Conservation (phyloP, 2,329 filamentous ascomycete species). For the Thermoascus crustaceus region DNA sequence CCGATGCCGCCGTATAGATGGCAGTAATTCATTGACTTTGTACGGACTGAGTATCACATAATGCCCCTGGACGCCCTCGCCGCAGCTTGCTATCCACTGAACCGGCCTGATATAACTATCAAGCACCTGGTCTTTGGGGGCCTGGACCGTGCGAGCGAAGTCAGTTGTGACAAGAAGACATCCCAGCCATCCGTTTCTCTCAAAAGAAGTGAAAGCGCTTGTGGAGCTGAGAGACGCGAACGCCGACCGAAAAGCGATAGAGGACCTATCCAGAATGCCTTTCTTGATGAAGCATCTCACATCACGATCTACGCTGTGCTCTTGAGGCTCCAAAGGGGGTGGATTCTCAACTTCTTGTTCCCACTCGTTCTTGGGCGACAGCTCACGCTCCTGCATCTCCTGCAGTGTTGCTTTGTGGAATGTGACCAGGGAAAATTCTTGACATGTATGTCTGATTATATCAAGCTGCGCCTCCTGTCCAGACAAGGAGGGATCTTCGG, state of each 20-base stretch:
- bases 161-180: slow-evolving; percentile 44
- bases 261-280: slow-evolving; percentile 1
- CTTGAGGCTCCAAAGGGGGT: slow-evolving; percentile 24
- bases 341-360: slow-evolving; percentile 50
- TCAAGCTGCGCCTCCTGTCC: slow-evolving; percentile 4
- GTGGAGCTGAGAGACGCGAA: slow-evolving; percentile 39
- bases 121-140: slow-evolving; percentile 7
- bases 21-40: slow-evolving; percentile 49
- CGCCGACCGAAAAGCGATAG: slow-evolving; percentile 34
- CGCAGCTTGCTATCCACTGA: slow-evolving; percentile 43
- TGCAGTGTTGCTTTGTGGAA: slow-evolving; percentile 37
- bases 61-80: not conserved
- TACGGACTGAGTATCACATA: slow-evolving; percentile 50
- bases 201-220: slow-evolving; percentile 1
- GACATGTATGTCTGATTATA: slow-evolving; percentile 27
- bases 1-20: slow-evolving; percentile 25
- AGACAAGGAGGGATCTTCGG: slow-evolving; percentile 1
- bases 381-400: slow-evolving; percentile 61
- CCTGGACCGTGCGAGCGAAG: slow-evolving; percentile 41
- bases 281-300: not conserved
- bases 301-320: slow-evolving; percentile 22
- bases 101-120: slow-evolving; percentile 47
- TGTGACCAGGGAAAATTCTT: slow-evolving; percentile 25
- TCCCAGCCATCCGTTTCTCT: slow-evolving; percentile 22
- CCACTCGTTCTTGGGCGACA: slow-evolving; percentile 48